Percentiles rank a stretch among this genome's conserved stretches.
Conservation (phyloP, 164 flowering plant species). For the Akebia trifoliata region DNA sequence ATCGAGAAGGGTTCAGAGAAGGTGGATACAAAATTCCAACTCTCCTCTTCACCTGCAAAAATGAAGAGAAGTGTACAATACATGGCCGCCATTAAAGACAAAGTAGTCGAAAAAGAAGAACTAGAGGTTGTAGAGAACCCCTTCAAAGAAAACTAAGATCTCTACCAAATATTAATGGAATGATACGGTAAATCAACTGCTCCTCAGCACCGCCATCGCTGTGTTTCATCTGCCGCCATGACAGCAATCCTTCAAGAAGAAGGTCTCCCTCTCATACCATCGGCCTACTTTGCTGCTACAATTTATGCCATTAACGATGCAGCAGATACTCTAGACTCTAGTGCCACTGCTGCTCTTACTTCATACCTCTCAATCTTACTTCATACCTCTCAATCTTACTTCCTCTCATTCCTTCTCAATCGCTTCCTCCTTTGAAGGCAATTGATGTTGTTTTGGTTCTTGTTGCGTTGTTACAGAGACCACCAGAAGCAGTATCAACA, state of each 20-base stretch:
- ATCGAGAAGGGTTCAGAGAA: too few species aligned
- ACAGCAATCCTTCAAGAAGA: constrained; percentile 58
- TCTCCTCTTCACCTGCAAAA: too few species aligned
- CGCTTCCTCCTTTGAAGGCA: constrained; percentile 47
- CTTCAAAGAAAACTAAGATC: constrained; percentile 33
- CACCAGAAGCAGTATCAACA: constrained; percentile 25
- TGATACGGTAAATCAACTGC: constrained; percentile 84
- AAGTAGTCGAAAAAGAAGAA: constrained; percentile 7
- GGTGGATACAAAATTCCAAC: too few species aligned
- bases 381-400: constrained; percentile 55
- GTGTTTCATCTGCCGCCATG: constrained; percentile 83
- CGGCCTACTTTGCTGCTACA: constrained; percentile 79
- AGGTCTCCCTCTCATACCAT: constrained; percentile 60
- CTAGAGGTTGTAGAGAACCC: not conserved
- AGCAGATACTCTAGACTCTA: constrained; percentile 28
- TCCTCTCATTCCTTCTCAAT: constrained; percentile 39
- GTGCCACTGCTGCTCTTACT: constrained; percentile 47
- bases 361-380: too few species aligned
- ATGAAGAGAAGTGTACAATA: too few species aligned
- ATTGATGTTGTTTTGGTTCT: constrained; percentile 51
- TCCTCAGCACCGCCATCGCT: constrained; percentile 84
- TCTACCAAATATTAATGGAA: constrained; percentile 58
- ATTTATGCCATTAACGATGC: constrained; percentile 43
- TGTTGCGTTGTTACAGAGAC: constrained; percentile 24
- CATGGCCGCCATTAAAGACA: constrained; percentile 9